Conservation (phyloP, 768 basidiomycete genomes). For the Boletus bicolor region DNA sequence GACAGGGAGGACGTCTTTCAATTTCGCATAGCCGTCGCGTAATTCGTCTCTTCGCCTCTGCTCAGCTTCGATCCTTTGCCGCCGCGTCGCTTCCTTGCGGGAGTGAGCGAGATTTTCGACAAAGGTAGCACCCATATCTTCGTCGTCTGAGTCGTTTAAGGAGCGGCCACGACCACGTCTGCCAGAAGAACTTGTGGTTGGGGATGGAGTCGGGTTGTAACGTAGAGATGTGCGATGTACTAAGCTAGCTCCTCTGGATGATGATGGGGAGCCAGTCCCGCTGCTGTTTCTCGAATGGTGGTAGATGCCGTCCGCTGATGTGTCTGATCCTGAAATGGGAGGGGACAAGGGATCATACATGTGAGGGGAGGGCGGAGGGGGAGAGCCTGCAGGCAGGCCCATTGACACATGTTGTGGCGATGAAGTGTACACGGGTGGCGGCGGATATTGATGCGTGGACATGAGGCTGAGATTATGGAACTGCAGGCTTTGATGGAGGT, state of each 20-base stretch:
- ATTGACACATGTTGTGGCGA: slow-evolving; percentile 67
- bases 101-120: slow-evolving; percentile 72
- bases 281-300: slow-evolving; percentile 73
- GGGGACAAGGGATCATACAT: slow-evolving; percentile 84
- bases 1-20: slow-evolving; percentile 83
- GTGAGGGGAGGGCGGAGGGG: slow-evolving; percentile 74
- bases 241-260: slow-evolving; percentile 71
- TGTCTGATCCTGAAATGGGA: slow-evolving; percentile 86
- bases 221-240: slow-evolving; percentile 68
- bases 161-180: slow-evolving; percentile 66
- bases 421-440: slow-evolving; percentile 54
- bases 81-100: slow-evolving; percentile 79
- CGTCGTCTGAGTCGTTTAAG: slow-evolving; percentile 72
- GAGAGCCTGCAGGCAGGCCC: slow-evolving; percentile 60
- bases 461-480: slow-evolving; percentile 65
- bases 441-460: slow-evolving; percentile 61
- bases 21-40: slow-evolving; percentile 82
- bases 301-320: slow-evolving; percentile 79
- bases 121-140: slow-evolving; percentile 64
- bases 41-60: slow-evolving; percentile 86
- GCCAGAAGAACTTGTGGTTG: slow-evolving; percentile 65
- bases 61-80: slow-evolving; percentile 87
- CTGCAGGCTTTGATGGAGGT: slow-evolving; percentile 64
- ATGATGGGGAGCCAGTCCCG: slow-evolving; percentile 70
- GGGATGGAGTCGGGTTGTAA: slow-evolving; percentile 82